Percentiles rank a stretch among this genome's conserved stretches.
phyloP scores from a whole-genome alignment of 2,329 filamentous ascomycete species.

The Cladosporium sphaerospermum region DNA sequence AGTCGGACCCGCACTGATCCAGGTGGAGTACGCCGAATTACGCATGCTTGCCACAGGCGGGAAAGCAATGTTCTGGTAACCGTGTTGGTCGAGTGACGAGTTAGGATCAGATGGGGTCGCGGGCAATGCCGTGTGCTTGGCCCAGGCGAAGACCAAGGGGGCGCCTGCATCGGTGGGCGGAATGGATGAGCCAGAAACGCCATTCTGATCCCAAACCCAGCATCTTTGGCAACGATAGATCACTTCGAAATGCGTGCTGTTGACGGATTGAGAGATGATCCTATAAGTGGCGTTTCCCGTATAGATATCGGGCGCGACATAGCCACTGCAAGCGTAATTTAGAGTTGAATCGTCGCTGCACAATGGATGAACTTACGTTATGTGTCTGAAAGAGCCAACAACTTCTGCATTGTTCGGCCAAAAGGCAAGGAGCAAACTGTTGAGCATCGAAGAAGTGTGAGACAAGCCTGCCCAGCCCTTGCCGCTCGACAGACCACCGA shows the following conservation, averaged over 20 bases:
- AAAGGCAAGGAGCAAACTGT: conserved; percentile 51
- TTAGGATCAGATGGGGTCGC: conserved; percentile 31
- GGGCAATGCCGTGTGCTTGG: conserved; percentile 23
- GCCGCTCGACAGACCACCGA: conserved; percentile 34
- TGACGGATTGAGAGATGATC: conserved; percentile 54
- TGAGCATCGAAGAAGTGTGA: conserved; percentile 53
- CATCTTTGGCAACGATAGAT: conserved; percentile 57
- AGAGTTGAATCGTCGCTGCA: background rate
- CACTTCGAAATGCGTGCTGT: conserved; percentile 54
- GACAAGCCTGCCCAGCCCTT: conserved; percentile 58
- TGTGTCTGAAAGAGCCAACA: conserved; percentile 53
- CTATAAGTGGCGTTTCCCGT: conserved; percentile 57
- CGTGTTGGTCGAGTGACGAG: conserved; percentile 48
- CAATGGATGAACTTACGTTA: conserved; percentile 28
- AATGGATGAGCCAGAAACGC: conserved; percentile 33
- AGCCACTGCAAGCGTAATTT: conserved; percentile 35
- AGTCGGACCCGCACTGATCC: conserved; percentile 23
- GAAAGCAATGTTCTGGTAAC: conserved; percentile 49
- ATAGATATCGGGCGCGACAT: conserved; percentile 54
- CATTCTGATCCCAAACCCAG: conserved; percentile 39
- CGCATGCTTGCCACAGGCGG: conserved; percentile 39
- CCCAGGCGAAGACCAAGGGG: conserved; percentile 25
- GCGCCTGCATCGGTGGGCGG: conserved; percentile 31
- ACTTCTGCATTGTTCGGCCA: conserved; percentile 51
- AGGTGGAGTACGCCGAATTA: conserved; percentile 38